A percentile compares a stretch with the other conserved stretches of the same genome.
Evolutionary conservation across 1,284 basidiomycete species (phyloP).

Genomic region (Moniliella sp.): DNA sequence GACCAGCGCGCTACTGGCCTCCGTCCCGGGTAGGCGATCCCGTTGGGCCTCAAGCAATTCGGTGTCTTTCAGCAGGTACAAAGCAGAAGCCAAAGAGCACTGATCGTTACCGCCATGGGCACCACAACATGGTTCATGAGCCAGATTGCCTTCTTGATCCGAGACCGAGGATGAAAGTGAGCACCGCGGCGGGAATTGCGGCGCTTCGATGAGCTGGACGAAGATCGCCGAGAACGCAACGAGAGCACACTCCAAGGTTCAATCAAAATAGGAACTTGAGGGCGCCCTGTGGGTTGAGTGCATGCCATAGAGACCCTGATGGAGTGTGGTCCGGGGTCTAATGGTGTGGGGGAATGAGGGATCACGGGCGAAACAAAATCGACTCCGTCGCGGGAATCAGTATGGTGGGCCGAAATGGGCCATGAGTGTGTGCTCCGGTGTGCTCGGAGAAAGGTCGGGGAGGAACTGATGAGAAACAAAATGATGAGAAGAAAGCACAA

Average conservation of each 20-base stretch:
- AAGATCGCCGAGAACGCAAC: neutral
- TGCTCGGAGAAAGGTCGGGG: no score
- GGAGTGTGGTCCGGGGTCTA: no score
- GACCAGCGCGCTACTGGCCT: no score
- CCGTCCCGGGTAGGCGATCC: no score
- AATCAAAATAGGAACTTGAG: conserved; percentile 52
- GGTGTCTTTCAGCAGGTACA: conserved; percentile 76
- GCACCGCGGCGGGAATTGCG: conserved; percentile 27
- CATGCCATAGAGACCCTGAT: conserved; percentile 48
- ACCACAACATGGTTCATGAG: conserved; percentile 58
- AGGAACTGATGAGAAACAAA: no score
- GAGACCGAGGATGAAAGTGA: conserved; percentile 31
- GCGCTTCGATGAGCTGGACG: conserved; percentile 25
- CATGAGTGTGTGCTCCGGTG: no score
- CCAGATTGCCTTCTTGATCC: conserved; percentile 43
- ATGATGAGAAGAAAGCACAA: no score
- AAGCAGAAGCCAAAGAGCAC: conserved; percentile 54
- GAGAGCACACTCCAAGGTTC: conserved; percentile 54
- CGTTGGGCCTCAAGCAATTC: conserved; percentile 70
- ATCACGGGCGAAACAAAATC: no score
- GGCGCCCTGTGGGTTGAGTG: conserved; percentile 52
- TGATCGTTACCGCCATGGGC: conserved; percentile 59
- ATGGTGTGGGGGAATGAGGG: no score
- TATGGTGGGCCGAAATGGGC: no score
- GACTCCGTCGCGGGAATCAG: no score